Conservation (phyloP, 805 yeast genomes). For the Blastobotrys chiropterorum region DNA sequence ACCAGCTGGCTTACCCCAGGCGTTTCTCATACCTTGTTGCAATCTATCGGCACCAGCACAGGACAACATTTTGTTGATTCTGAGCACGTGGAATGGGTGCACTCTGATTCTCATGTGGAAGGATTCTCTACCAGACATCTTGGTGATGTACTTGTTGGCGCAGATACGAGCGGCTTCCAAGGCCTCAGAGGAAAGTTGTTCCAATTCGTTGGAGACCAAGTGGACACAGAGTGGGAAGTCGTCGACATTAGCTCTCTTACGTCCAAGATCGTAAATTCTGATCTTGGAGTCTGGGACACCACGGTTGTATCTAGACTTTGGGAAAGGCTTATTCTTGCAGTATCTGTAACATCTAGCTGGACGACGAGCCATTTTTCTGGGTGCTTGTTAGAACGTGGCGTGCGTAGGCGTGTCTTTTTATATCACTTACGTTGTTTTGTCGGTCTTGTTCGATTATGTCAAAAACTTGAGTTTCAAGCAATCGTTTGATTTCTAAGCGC, state of each 20-base stretch:
- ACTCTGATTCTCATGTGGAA: slow-evolving; percentile 99
- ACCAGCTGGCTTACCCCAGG: slow-evolving; percentile 99
- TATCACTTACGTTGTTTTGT: neutral
- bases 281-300: slow-evolving; percentile 99
- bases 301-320: slow-evolving; percentile 99
- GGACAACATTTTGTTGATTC: slow-evolving; percentile 99
- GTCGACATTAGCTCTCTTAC: slow-evolving; percentile 99
- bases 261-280: slow-evolving; percentile 98
- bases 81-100: slow-evolving; percentile 99
- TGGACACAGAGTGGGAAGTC: slow-evolving; percentile 99
- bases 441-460: neutral
- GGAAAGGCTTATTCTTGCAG: slow-evolving; percentile 99
- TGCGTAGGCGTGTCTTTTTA: neutral
- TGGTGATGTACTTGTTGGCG: slow-evolving; percentile 99
- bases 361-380: slow-evolving; percentile 99
- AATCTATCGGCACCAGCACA: slow-evolving; percentile 99
- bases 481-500: neutral
- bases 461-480: neutral
- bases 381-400: neutral
- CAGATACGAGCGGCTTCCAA: slow-evolving; percentile 99
- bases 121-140: slow-evolving; percentile 95
- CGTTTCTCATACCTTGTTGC: slow-evolving; percentile 99
- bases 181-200: slow-evolving; percentile 99
- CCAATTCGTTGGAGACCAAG: slow-evolving; percentile 98
- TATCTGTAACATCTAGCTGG: slow-evolving; percentile 99